Conservation (phyloP, 495 filamentous ascomycete genomes). For the Lasiosphaeris hirsuta region DNA sequence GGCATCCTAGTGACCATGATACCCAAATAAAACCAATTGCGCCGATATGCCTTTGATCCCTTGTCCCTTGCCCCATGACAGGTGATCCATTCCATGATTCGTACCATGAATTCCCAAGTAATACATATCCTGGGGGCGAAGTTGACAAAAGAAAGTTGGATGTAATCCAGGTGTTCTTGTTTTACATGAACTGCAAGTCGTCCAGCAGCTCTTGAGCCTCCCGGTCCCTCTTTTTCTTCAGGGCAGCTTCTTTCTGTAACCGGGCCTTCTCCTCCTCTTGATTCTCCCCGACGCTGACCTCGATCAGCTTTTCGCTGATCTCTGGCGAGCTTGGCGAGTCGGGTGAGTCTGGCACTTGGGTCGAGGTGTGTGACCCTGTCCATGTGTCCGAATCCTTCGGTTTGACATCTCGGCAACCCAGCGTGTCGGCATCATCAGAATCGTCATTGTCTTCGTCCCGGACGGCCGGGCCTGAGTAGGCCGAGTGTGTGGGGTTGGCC, state of each 20-base stretch:
- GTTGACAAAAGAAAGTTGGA: too few species aligned
- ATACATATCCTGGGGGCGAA: too few species aligned
- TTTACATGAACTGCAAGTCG: not conserved
- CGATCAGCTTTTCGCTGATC: not conserved
- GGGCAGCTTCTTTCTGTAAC: not conserved
- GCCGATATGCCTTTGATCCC: not conserved
- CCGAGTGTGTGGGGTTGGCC: conserved; percentile 17
- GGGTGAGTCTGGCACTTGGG: too few species aligned
- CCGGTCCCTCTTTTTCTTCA: not conserved
- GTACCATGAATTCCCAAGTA: too few species aligned
- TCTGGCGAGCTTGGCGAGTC: not conserved
- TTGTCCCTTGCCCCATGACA: too few species aligned
- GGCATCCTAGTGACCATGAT: not conserved
- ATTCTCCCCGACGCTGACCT: not conserved
- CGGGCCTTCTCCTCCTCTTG: not conserved
- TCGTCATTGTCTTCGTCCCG: not conserved
- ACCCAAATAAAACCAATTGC: not conserved
- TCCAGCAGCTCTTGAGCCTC: not conserved
- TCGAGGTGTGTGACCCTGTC: too few species aligned
- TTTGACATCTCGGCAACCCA: not conserved
- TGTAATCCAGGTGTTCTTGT: too few species aligned
- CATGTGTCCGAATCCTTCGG: too few species aligned
- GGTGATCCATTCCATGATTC: too few species aligned
- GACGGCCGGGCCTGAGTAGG: conserved; percentile 16
- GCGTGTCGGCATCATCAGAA: not conserved